Evolutionary conservation across 2,329 filamentous ascomycete genomes (phyloP), one percentile per base, ranked within the genome.

Genomic region (Alternaria viburni): DNA sequence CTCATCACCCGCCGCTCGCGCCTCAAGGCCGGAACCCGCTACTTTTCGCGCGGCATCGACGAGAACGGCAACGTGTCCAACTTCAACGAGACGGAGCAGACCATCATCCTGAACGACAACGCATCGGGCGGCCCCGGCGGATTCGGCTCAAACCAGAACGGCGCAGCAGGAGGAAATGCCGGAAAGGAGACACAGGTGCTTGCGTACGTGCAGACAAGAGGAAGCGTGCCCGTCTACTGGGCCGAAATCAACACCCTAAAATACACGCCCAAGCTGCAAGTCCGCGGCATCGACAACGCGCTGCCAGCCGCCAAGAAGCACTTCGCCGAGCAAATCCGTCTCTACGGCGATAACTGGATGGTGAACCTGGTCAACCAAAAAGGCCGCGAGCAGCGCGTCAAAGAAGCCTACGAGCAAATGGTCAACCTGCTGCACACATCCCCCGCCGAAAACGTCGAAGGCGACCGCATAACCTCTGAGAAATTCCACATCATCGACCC

Each of bases 301-400:
- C 81, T 93, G 0, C 84, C 90, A 28, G 92, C 96, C 1, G 93
- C 96, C 7, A 89, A 88, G 74, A 90, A 90, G 70, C 96, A 99
- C 80, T 97, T 99, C 77, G 87, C 93, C 56, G 93, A 99, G 82
- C 96, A 99, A 81, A 96, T 99, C 71, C 86, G 88, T 61, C 83
- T 97, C 26, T 99, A 99, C 73, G 96, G 96, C 64, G 96, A 98
- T 79, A 97, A 97, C 78, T 98, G 96, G 81, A 86, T 99, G 61
- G 94, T 99, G 79, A 99, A 99, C 77, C 85, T 99, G 25, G 96
- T 99, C 73, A 99, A 99, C 79, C 93, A 97, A 71, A 96, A 93
- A 77, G 96, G 96, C 13, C 89, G 96, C 59, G 96, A 99, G 82
- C 87, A 91, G 80, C 86, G 87, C 54, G 91, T 99, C 66, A 99